phyloP scores from a whole-genome alignment of 257 asterid species.

The Penstemon barbatus region DNA sequence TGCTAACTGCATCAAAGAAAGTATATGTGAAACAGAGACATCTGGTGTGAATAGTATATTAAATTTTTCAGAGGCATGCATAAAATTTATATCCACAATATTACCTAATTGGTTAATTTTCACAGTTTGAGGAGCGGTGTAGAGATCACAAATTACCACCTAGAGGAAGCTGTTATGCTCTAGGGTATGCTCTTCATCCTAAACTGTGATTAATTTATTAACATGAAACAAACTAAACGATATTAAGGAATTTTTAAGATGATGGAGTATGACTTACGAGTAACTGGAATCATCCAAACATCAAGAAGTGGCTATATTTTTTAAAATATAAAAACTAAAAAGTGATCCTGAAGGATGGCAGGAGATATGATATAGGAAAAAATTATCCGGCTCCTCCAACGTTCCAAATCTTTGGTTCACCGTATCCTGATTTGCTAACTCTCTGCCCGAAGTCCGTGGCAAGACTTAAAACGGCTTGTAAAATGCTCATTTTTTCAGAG shows the following conservation, averaged over 20 bases:
- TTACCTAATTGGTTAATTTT: not conserved
- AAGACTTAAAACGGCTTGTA: not conserved
- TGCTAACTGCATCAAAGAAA: slow-evolving; percentile 64
- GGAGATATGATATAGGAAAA: not conserved
- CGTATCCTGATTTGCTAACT: not conserved
- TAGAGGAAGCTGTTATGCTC: not conserved
- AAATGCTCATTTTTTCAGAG: not conserved
- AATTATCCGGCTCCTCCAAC: not conserved
- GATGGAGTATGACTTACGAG: not conserved
- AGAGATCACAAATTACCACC: not conserved
- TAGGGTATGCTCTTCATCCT: not conserved
- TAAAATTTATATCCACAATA: not conserved
- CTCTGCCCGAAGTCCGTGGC: not conserved
- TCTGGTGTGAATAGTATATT: not conserved
- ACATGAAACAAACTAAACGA: not conserved
- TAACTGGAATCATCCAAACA: not conserved
- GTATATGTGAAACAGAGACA: slow-evolving; percentile 8
- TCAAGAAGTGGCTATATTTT: not conserved
- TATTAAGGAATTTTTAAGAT: not conserved
- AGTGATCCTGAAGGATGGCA: not conserved
- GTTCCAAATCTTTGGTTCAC: not conserved
- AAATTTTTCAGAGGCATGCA: not conserved
- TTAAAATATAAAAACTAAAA: too few species aligned
- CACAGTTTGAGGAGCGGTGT: not conserved
- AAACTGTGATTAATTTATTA: not conserved